Evolutionary conservation across 129 eudicot species (phyloP).

Genomic region (Ambrosia trifida): DNA sequence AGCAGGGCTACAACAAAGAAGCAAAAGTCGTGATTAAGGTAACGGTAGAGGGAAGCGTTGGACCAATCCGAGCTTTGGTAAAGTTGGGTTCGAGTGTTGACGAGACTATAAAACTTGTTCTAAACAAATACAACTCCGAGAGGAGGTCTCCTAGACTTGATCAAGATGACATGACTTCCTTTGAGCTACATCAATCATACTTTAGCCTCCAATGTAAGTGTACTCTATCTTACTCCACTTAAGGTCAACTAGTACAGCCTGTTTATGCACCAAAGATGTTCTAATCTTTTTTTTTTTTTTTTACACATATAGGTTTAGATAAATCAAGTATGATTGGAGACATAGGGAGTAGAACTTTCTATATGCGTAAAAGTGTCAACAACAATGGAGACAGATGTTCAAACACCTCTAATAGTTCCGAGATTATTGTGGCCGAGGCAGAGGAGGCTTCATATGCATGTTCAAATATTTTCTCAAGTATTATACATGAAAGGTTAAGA

Average conservation of each 20-base stretch:
- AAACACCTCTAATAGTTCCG: slow-evolving; percentile 15
- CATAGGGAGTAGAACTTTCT: slow-evolving; percentile 73
- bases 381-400: slow-evolving; percentile 7
- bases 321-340: slow-evolving; percentile 69
- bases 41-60: slow-evolving; percentile 79
- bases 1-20: slow-evolving; percentile 45
- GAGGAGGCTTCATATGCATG: slow-evolving; percentile 23
- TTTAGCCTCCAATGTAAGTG: slow-evolving; percentile 72
- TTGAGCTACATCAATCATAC: slow-evolving; percentile 62
- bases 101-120: slow-evolving; percentile 66
- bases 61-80: slow-evolving; percentile 70
- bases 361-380: slow-evolving; percentile 55
- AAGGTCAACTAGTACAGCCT: too few species aligned
- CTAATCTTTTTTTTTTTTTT: background rate
- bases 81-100: slow-evolving; percentile 77
- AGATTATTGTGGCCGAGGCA: slow-evolving; percentile 4
- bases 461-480: slow-evolving; percentile 13
- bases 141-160: slow-evolving; percentile 66
- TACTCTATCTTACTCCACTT: background rate
- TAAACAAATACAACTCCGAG: slow-evolving; percentile 59
- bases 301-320: slow-evolving; percentile 50
- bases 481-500: slow-evolving; percentile 25
- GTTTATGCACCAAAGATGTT: background rate
- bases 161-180: slow-evolving; percentile 47
- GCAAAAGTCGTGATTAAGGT: slow-evolving; percentile 81